Base-by-base conservation (phyloP, 768 basidiomycete genomes). In the Lactifluus rugatus region DNA sequence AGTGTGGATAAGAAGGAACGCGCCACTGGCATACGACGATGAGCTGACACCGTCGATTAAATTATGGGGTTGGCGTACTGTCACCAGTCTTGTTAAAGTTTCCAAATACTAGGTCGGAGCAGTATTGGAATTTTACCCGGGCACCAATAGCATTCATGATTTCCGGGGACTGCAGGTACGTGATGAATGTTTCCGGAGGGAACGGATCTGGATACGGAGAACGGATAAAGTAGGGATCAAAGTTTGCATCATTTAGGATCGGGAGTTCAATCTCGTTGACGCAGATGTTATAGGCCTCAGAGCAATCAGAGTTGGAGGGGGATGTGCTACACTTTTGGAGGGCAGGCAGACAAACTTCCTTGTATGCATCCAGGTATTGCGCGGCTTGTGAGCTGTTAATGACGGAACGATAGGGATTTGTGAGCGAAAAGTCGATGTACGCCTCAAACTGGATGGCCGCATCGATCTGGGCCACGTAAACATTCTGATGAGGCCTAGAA, bases 231-330 rank as follows among this genome's bases (percentile, higher is more conserved):
- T 78, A 76, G 7, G 74, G 77, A 65, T 81, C 76, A 47, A 69
- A 79, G 57, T 74, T 70, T 31, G 79, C 79, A 11, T 72, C 72
- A 6, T 23, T 0, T 23, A 80, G 68, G 21, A 76, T 75, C 0
- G 69, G 70, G 2, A 80, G 65, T 42, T 81, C 74, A 25, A 75
- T 69, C 56, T 70, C 73, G 63, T 80, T 79, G 66, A 78, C 81
- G 70, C 67, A 81, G 36, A 32, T 54, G 36, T 66, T 71, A 60
- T 81, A 78, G 1, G 81, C 80, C 6, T 63, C 62, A 0, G 76
- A 75, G 63, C 81, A 82, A 2, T 76, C 75, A 0, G 70, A 68
- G 57, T 78, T 73, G 2, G 72, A 70, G n/a, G 75, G 77, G 0
- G 67, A 69, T 51, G 72, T 73, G 63, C 77, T 39, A 61, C 81